A percentile compares a stretch with the other conserved stretches of the same genome.
phyloP scores from a whole-genome alignment of 371 early-diverging fungal species.

The Rhizopus delemar region DNA sequence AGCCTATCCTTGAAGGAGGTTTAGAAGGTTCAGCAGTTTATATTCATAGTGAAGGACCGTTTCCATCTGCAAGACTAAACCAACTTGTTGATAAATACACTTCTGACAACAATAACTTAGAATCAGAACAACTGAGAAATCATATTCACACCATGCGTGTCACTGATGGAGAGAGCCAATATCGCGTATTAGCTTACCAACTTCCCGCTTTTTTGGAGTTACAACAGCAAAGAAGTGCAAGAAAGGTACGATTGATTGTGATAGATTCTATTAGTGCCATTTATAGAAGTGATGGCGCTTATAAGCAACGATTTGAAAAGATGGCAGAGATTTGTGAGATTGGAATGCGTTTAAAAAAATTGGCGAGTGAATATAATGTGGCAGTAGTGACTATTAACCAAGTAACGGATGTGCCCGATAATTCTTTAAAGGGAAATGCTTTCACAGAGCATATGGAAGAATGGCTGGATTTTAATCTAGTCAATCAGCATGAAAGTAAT shows the following conservation, averaged over 20 bases:
- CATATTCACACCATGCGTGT: conserved; percentile 65
- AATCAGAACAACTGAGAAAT: conserved; percentile 22
- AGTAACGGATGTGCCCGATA: conserved; percentile 33
- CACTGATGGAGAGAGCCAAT: conserved; percentile 68
- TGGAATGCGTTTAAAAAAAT: conserved; percentile 59
- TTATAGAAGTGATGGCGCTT: conserved; percentile 45
- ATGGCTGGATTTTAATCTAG: conserved; percentile 39
- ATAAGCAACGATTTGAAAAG: conserved; percentile 37
- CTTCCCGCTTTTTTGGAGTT: conserved; percentile 63
- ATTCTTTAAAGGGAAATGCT: conserved; percentile 4
- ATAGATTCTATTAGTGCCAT: conserved; percentile 86
- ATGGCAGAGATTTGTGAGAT: conserved; percentile 60
- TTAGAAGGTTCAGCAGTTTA: conserved; percentile 65
- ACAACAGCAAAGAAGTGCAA: conserved; percentile 5
- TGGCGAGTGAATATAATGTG: conserved; percentile 60
- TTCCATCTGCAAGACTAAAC: conserved; percentile 55
- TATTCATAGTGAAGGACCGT: conserved; percentile 64
- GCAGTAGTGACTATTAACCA: conserved; percentile 64
- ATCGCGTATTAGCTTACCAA: conserved; percentile 70
- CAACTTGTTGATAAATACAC: conserved; percentile 42
- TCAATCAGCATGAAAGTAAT: conserved; percentile 15
- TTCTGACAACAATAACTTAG: background rate
- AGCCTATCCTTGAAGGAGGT: conserved; percentile 59
- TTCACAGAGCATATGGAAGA: conserved; percentile 18
- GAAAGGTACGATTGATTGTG: conserved; percentile 67